Base-by-base conservation (phyloP, 73 alveolate genomes). In the Paramecium octaurelia region DNA sequence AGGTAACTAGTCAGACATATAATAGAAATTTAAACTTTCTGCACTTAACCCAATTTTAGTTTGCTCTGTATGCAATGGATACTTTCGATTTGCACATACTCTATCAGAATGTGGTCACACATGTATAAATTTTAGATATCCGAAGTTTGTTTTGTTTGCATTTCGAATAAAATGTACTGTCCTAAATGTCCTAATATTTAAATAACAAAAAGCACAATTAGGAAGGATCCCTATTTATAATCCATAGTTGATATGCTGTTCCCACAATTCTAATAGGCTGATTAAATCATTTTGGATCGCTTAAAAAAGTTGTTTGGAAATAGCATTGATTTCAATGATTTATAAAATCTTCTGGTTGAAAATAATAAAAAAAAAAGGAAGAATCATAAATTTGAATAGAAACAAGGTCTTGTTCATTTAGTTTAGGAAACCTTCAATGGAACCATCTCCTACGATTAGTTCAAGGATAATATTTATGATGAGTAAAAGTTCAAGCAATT, bases 41-140 rank as follows among this genome's bases (percentile, higher is more conserved):
- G 96, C 93, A 44, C 91, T 96, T 35, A 93, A 94, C 58, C 84
- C 91, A 0, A 94, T 38, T 73, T 76, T 96, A 84, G 93, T 92
- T 23, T 96, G 98, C 87, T 86, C 97, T 6, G 88, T 96, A 3
- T 96, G 98, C 84, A 88, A 89, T 11, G 97, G 97, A 24, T 88
- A 94, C 80, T 96, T 91, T 88, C 44, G 97, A 64, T 95, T 90
- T 75, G 98, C 98, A 40, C 98, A 96, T 69, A 96, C 97, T 2
- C 84, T 96, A n/a, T 92, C 93, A 69, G 98, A 96, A 86, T 96
- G 98, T 92, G 95, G 96, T 50, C 95, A 95, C 71, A 69, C 98
- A 12, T 95, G 98, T 93, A 90, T 58, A 91, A 46, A 27, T 76
- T 9, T 6, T 69, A 20, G 50, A 64, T 58, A 58, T 59, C 9